Conservation (phyloP, 2,329 filamentous ascomycete genomes). For the Aspergillus eucalypticola region DNA sequence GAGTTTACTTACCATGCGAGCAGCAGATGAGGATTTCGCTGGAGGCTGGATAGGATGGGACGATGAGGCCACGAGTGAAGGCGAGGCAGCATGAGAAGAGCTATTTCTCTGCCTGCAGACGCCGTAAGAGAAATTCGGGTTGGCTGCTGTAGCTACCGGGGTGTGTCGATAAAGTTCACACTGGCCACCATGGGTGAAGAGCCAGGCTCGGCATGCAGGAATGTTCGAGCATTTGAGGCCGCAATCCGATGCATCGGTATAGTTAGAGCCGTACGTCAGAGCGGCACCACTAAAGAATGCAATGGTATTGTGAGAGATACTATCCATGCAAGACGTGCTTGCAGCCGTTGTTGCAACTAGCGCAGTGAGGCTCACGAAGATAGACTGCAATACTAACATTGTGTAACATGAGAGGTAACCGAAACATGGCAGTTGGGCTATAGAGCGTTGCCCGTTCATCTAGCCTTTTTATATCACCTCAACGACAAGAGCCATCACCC, state of each 20-base stretch:
- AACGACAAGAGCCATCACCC: no score
- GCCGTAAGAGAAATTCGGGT: not conserved
- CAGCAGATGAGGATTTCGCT: not conserved
- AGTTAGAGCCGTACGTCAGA: slow-evolving; percentile 2
- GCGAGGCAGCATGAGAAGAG: not conserved
- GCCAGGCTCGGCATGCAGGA: not conserved
- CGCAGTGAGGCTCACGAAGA: not conserved
- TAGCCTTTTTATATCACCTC: not conserved
- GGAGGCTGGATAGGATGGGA: not conserved
- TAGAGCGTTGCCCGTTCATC: not conserved
- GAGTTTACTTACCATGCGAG: not conserved
- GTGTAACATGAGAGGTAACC: not conserved
- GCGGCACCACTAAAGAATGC: slow-evolving; percentile 1
- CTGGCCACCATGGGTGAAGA: not conserved
- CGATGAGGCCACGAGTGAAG: not conserved
- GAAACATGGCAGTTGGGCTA: no score
- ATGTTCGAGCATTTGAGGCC: not conserved
- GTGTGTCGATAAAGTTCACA: not conserved
- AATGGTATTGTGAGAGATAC: not conserved
- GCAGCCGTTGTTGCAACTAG: not conserved
- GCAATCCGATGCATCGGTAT: not conserved
- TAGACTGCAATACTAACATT: not conserved
- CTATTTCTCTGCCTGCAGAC: not conserved
- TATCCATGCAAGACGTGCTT: not conserved
- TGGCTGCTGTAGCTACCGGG: not conserved